Conservation (phyloP, 371 early-diverging fungal genomes). For the Mortierella sp. region DNA sequence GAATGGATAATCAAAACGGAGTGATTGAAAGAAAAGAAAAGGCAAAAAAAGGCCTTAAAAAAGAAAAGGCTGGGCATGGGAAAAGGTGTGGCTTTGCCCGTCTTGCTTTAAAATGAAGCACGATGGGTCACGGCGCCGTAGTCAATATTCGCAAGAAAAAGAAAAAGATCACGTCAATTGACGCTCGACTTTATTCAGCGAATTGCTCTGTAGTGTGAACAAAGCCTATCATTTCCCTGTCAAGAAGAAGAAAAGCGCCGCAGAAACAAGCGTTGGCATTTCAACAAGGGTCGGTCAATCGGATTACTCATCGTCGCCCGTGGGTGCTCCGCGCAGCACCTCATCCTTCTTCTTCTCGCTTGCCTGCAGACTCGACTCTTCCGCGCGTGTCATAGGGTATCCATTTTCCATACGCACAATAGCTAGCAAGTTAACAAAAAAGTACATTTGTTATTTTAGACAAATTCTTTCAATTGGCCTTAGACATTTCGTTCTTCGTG, state of each 20-base stretch:
- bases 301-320: conserved; percentile 21
- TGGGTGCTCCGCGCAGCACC: conserved; percentile 32
- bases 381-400: conserved; percentile 43
- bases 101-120: not conserved
- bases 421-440: conserved; percentile 16
- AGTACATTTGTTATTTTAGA: not conserved
- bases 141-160: not conserved
- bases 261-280: not conserved
- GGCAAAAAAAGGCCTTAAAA: not conserved
- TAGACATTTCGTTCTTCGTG: not conserved
- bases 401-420: conserved; percentile 43
- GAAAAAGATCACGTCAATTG: not conserved
- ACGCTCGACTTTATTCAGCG: not conserved
- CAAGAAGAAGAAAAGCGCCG: not conserved
- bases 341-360: conserved; percentile 38
- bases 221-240: not conserved
- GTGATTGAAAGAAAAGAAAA: too few species aligned
- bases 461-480: not conserved
- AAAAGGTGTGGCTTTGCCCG: conserved; percentile 2
- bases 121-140: not conserved
- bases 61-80: not conserved
- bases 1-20: not conserved
- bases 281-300: not conserved
- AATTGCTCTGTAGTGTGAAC: too few species aligned
- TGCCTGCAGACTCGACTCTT: conserved; percentile 20